phyloP scores from a whole-genome alignment of 164 flowering plant species.

The Taxillus chinensis region DNA sequence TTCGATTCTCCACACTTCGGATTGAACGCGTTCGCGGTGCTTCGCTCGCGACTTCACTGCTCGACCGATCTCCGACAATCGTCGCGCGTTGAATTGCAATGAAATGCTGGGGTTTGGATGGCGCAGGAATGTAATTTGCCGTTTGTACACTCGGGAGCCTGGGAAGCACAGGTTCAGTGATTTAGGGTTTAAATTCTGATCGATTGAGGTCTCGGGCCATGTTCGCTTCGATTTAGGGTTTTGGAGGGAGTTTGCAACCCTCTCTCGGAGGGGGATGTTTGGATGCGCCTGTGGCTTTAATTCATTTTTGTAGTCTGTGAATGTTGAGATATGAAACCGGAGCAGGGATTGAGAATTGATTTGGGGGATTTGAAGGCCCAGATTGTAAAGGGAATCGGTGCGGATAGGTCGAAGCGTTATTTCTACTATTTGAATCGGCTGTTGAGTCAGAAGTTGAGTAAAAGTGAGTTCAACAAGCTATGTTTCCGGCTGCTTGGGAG shows the following conservation, averaged over 20 bases:
- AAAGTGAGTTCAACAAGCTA: constrained; percentile 65
- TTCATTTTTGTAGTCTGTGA: not conserved
- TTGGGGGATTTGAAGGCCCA: constrained; percentile 64
- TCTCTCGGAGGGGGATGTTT: constrained; percentile 4
- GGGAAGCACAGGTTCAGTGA: constrained; percentile 5
- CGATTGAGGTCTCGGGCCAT: constrained; percentile 11
- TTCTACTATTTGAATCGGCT: constrained; percentile 57
- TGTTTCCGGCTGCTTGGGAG: constrained; percentile 60
- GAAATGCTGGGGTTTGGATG: constrained; percentile 14
- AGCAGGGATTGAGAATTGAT: constrained; percentile 57
- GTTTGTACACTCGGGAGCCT: constrained; percentile 9
- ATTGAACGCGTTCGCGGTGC: no score
- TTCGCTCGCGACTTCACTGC: not conserved
- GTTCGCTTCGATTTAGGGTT: constrained; percentile 14
- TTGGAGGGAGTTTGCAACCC: constrained; percentile 24
- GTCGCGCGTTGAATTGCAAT: constrained; percentile 9
- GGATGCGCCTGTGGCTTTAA: no score
- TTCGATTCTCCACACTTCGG: no score
- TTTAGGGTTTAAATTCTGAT: constrained; percentile 29
- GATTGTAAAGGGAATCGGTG: constrained; percentile 81
- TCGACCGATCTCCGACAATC: constrained; percentile 15
- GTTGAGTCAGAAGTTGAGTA: constrained; percentile 66
- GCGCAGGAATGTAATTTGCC: constrained; percentile 13
- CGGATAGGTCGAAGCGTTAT: constrained; percentile 60
- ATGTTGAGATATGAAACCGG: constrained; percentile 68